Evolutionary conservation across 176 grass and related monocot genomes (phyloP).

Genomic region (Canna indica): DNA sequence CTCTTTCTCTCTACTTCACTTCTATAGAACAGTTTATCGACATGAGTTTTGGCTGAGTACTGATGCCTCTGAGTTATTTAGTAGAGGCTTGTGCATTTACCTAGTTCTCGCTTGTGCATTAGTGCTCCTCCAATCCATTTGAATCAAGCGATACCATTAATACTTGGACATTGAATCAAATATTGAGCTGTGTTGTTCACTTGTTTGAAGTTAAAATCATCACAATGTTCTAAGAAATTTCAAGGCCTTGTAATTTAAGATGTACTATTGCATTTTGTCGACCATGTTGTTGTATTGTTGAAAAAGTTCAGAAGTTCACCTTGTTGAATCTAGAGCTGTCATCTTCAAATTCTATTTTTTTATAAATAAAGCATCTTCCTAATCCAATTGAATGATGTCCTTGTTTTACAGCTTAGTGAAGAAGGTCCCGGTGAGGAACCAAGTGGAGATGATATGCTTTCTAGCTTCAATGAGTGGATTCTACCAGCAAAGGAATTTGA

Average conservation of each 20-base stretch:
- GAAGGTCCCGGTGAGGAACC: slow-evolving; percentile 94
- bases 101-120: too few species aligned
- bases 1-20: too few species aligned
- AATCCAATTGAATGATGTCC: neutral
- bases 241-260: neutral
- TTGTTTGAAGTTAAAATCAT: neutral
- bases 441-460: slow-evolving; percentile 75
- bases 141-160: too few species aligned
- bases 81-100: too few species aligned
- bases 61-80: too few species aligned
- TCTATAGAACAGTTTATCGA: too few species aligned
- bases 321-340: neutral
- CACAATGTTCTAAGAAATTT: neutral
- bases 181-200: neutral
- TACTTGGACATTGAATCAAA: neutral
- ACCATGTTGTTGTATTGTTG: neutral
- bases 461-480: slow-evolving; percentile 90
- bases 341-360: neutral
- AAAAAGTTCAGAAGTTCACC: neutral
- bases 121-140: neutral
- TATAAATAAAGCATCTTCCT: neutral
- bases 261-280: neutral
- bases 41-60: too few species aligned
- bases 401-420: slow-evolving; percentile 66
- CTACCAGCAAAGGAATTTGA: slow-evolving; percentile 96